Evolutionary conservation across 176 grass and related monocot species (phyloP), one percentile per base, ranked within the genome.

Genomic region (Hsuehochloa calcarea): DNA sequence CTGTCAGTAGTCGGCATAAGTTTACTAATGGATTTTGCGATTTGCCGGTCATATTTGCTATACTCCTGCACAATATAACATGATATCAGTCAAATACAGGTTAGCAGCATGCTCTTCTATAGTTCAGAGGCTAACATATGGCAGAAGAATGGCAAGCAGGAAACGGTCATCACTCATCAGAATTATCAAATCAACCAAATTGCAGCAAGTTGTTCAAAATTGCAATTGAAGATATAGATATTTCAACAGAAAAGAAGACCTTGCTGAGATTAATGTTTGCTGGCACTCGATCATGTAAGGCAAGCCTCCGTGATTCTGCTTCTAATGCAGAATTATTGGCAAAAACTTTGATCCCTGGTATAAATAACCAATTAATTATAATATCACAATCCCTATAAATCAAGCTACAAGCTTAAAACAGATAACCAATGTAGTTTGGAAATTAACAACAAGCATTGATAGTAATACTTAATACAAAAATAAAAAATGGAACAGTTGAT

Each of bases 341-440:
- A 93, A 92, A 90, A 56, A 94, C 89, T 82, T 89, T 93, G 66
- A 95, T 76, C 34, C 87, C 96, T 98, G 85, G 22, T 27, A 87
- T 76, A 39, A 54, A 85, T 72, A 29, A 87, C 0, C 5, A 87
- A 68, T 38, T 52, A 66, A 37, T 55, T 64, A 38, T 23, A 44
- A 65, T 43, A 84, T 23, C 26, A 51, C 34, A 43, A 10, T 63
- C 50, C 13, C 12, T 16, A 62, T 35, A 77, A 72, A 70, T 45
- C 31, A 61, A 65, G 49, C 31, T 72, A 47, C 31, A 64, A 8
- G 44, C 44, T 12, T 45, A 45, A 3, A 12, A 45, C 5, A 22
- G 78, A 62, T n/a, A 66, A 61, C 39, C 8, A 35, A 68, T 84
- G 60, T 82, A 79, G 64, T 70, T 54, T 45, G 58, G n/a, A 72